Evolutionary conservation across 768 basidiomycete genomes (phyloP).

Genomic region (Lactarius akahatsu): DNA sequence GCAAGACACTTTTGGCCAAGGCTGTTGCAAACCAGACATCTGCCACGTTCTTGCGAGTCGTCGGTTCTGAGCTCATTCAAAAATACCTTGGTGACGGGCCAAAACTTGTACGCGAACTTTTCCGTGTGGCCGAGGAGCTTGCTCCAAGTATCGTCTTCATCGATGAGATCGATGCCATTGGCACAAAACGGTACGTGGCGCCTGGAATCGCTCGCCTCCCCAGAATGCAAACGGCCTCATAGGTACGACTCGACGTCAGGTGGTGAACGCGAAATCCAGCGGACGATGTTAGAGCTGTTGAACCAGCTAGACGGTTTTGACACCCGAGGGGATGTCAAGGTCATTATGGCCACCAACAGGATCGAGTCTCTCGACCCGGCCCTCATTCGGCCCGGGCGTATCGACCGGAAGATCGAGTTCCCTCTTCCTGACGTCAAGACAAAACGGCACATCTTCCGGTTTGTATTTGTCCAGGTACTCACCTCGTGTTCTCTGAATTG

Average conservation of each 20-base stretch:
- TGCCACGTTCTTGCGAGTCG: conserved; percentile 95
- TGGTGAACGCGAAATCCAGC: conserved; percentile 98
- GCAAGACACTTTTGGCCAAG: conserved; percentile 96
- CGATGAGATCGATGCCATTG: conserved; percentile 91
- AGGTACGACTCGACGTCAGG: conserved; percentile 99
- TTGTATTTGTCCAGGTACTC: conserved; percentile 27
- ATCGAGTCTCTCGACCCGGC: conserved; percentile 98
- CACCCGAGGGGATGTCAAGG: conserved; percentile 98
- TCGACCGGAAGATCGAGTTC: conserved; percentile 98
- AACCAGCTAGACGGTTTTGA: conserved; percentile 99
- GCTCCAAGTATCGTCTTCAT: conserved; percentile 99
- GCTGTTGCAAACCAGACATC: conserved; percentile 98
- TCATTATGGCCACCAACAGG: conserved; percentile 99
- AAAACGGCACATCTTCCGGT: conserved; percentile 98
- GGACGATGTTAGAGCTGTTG: conserved; percentile 97
- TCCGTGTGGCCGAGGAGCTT: conserved; percentile 95
- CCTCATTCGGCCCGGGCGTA: conserved; percentile 96
- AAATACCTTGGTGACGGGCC: conserved; percentile 99
- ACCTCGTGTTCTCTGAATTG: conserved; percentile 19
- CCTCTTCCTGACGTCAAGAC: conserved; percentile 98
- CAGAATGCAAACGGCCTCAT: conserved; percentile 10
- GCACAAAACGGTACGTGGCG: conserved; percentile 85
- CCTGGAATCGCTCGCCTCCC: not conserved
- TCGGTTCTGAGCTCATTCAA: conserved; percentile 97
- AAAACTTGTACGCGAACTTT: conserved; percentile 95